phyloP scores from a whole-genome alignment of 495 filamentous ascomycete species.

The Haplographium delicatum region DNA sequence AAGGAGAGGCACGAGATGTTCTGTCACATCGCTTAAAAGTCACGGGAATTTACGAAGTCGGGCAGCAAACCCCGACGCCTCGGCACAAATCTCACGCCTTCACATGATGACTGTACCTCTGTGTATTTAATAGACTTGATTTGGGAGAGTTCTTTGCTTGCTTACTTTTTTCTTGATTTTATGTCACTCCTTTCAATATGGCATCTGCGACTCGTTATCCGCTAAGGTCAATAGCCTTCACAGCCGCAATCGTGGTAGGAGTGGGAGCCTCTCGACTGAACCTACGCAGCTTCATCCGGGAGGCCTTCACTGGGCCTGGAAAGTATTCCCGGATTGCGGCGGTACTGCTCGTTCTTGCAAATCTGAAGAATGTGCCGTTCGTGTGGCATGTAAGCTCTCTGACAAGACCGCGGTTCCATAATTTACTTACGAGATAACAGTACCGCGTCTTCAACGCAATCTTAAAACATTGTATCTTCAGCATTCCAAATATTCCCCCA shows the following conservation, averaged over 20 bases:
- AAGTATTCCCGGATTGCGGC: conserved; percentile 42
- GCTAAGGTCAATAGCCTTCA: conserved; percentile 31
- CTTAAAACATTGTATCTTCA: conserved; percentile 52
- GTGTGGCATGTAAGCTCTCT: conserved; percentile 63
- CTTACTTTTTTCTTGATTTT: not conserved
- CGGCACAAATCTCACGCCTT: not conserved
- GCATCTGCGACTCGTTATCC: conserved; percentile 35
- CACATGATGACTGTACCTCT: not conserved
- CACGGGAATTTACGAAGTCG: not conserved
- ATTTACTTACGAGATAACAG: conserved; percentile 28
- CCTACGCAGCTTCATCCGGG: conserved; percentile 27
- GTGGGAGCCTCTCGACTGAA: conserved; percentile 36
- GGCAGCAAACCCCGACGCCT: not conserved
- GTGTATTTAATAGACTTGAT: no score
- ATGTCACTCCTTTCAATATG: conserved; percentile 31
- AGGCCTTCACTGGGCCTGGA: conserved; percentile 47
- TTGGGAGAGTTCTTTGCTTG: not conserved
- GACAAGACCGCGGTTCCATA: conserved; percentile 1
- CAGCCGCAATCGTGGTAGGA: conserved; percentile 34
- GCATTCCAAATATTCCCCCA: conserved; percentile 28
- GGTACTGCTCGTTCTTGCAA: conserved; percentile 48
- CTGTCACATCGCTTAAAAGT: not conserved
- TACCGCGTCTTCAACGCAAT: conserved; percentile 60
- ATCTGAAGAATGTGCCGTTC: conserved; percentile 70
- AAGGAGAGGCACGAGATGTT: not conserved